Evolutionary conservation across 2,329 filamentous ascomycete genomes (phyloP), one percentile per base, ranked within the genome.

Genomic region (Trichoderma koningiopsis): DNA sequence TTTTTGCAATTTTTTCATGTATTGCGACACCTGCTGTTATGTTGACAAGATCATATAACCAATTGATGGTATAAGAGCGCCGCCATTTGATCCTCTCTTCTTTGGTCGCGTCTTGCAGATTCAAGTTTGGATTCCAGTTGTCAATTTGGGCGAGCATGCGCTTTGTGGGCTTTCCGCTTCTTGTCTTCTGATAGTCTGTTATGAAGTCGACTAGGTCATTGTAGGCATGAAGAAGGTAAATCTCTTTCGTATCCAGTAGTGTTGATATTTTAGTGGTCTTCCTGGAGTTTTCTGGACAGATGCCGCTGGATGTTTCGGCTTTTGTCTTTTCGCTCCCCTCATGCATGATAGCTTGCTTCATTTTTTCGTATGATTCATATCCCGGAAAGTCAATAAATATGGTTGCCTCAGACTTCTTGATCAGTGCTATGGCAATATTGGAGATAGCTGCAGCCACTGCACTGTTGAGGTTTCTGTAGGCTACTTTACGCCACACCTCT

Each of bases 1-100:
- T 79, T 58, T 75, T 77, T 56, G 76, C 68, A 10, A 71, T 78
- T 47, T 79, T 81, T 6, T 75, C 76, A 65, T 83, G 78, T 1
- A 82, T 75, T 22, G 83, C 80, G 68, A 80, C 73, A 4, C 75
- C 72, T 0, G 81, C 82, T 67, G 79, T 84, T 5, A 83, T 31
- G 62, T 84, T 85, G 71, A 86, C 81, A 6, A 86, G 72, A 66
- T 85, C 83, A 70, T 85, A 86, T 0, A 87, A 78, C 83, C 83
- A 85, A 69, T 82, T 84, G 70, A 86, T 84, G 2, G 81, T 84
- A 65, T 84, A 86, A 0, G 75, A 72, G 1, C 83, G 81, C 7
- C 84, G 82, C 84, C 84, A 87, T 10, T 77, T 74, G 4, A 83
- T 49, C 27, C 81, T 75, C 61, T 85, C 73, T 5, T 81, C 74